A percentile compares a stretch with the other conserved stretches of the same genome.
Conservation (phyloP, 805 yeast species). For the Candida koratica region DNA sequence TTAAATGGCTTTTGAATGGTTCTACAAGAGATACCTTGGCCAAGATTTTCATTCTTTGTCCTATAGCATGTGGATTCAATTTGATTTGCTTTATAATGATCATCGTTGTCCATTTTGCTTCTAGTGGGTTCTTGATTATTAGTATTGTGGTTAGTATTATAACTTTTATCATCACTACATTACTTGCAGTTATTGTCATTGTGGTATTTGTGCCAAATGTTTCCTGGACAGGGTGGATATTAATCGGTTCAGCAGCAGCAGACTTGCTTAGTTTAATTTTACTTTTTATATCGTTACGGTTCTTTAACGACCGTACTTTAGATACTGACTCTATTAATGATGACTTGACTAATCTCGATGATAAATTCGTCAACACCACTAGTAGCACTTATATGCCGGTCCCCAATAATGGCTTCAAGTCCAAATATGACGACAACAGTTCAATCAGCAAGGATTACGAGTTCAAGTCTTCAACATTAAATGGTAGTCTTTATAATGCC, state of each 20-base stretch:
- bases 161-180: constrained; percentile 51
- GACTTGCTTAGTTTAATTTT: constrained; percentile 50
- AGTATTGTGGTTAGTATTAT: constrained; percentile 45
- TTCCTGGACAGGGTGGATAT: constrained; percentile 69
- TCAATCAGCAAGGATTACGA: constrained; percentile 26
- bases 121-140: constrained; percentile 26
- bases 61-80: constrained; percentile 64
- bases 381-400: constrained; percentile 15
- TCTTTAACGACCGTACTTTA: constrained; percentile 21
- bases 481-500: constrained; percentile 28
- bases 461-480: constrained; percentile 18
- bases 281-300: constrained; percentile 31
- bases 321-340: constrained; percentile 16
- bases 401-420: constrained; percentile 8
- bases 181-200: constrained; percentile 52
- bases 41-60: constrained; percentile 54
- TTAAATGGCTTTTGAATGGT: constrained; percentile 48
- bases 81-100: constrained; percentile 33
- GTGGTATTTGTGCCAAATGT: constrained; percentile 62
- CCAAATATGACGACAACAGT: constrained; percentile 16
- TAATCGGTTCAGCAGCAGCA: constrained; percentile 62
- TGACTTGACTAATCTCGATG: constrained; percentile 19
- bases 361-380: constrained; percentile 17
- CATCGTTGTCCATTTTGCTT: constrained; percentile 23
- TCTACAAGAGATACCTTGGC: constrained; percentile 50